Evolutionary conservation across 495 filamentous ascomycete species (phyloP).

Genomic region (Penicillium paradoxum): DNA sequence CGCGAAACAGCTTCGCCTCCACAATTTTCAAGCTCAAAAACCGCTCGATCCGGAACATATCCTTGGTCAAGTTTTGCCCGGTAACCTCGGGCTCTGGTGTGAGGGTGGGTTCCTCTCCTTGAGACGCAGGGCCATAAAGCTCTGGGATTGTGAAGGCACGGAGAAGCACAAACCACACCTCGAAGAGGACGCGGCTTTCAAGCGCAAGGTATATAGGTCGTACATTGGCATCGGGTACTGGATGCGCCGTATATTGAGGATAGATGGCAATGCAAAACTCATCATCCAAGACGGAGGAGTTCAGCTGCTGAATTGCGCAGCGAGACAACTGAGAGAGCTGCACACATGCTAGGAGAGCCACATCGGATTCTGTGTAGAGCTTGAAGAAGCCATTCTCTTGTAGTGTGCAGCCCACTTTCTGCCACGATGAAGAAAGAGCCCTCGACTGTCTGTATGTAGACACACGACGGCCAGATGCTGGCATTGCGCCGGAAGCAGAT

Average conservation of each 20-base stretch:
- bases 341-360: conserved; percentile 70
- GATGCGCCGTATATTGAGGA: conserved; percentile 68
- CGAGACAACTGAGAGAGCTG: conserved; percentile 86
- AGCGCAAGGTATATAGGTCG: conserved; percentile 72
- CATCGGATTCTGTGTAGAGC: conserved; percentile 77
- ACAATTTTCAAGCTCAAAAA: conserved; percentile 54
- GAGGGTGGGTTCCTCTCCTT: conserved; percentile 17
- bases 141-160: conserved; percentile 92
- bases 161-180: conserved; percentile 94
- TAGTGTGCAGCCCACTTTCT: conserved; percentile 83
- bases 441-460: conserved; percentile 54
- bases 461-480: conserved; percentile 37
- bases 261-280: conserved; percentile 93
- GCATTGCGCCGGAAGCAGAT: conserved; percentile 37
- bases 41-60: conserved; percentile 66
- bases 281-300: conserved; percentile 88
- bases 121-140: conserved; percentile 63
- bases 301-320: conserved; percentile 82
- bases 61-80: conserved; percentile 24
- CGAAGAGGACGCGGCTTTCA: conserved; percentile 82
- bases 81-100: conserved; percentile 23
- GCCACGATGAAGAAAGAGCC: conserved; percentile 62
- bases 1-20: conserved; percentile 52
- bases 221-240: conserved; percentile 44
- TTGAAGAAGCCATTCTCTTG: conserved; percentile 95